Conservation (phyloP, 129 eudicot genomes). For the Silybum marianum region DNA sequence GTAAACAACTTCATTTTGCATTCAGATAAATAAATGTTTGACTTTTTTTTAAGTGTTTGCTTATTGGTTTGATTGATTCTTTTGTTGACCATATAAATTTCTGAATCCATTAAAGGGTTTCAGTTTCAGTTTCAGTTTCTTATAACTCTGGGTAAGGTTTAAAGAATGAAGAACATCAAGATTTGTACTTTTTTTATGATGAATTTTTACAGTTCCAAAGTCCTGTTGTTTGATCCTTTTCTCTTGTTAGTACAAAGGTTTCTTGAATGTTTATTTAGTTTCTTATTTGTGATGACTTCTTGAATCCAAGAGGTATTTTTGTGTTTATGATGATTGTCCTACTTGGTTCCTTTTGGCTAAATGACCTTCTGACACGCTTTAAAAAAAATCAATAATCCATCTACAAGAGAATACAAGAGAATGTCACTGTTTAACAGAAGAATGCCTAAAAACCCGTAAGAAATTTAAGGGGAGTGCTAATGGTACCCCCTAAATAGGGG, state of each 20-base stretch:
- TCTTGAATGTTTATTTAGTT: slow-evolving; percentile 14
- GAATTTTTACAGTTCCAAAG: neutral
- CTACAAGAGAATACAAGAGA: too few species aligned
- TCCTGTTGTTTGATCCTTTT: slow-evolving; percentile 27
- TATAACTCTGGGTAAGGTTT: slow-evolving; percentile 20
- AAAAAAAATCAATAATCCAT: too few species aligned
- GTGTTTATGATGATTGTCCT: slow-evolving; percentile 1
- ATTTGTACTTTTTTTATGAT: slow-evolving; percentile 29
- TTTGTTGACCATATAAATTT: slow-evolving; percentile 11
- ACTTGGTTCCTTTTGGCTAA: neutral
- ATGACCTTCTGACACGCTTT: too few species aligned
- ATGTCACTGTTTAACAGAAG: too few species aligned
- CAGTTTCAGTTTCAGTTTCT: too few species aligned
- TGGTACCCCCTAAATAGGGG: too few species aligned
- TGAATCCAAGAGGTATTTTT: slow-evolving; percentile 18
- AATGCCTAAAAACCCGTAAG: too few species aligned
- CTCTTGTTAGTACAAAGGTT: slow-evolving; percentile 7
- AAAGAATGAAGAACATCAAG: slow-evolving; percentile 24
- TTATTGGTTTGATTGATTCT: slow-evolving; percentile 9
- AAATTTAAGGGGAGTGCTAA: too few species aligned
- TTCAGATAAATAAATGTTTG: slow-evolving; percentile 25
- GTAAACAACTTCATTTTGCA: slow-evolving; percentile 12
- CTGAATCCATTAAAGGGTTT: slow-evolving; percentile 17
- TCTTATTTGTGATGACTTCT: neutral
- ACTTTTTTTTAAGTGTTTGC: slow-evolving; percentile 15